Conservation (phyloP, 495 filamentous ascomycete genomes). For the Melanomma pulvis-pyrius region DNA sequence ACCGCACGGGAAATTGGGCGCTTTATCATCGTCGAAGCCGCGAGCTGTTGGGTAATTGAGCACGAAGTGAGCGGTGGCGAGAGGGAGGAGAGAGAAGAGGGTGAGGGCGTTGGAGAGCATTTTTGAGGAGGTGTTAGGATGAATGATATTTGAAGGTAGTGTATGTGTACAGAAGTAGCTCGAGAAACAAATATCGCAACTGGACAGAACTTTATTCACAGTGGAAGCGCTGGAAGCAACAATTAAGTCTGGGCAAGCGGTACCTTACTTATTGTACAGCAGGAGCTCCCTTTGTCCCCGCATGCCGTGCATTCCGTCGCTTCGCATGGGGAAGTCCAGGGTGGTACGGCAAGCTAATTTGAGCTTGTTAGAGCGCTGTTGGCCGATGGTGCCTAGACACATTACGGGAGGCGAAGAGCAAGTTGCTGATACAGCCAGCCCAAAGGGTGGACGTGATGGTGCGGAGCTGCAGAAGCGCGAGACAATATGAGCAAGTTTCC, state of each 20-base stretch:
- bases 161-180: background rate
- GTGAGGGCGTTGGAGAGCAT: constrained; percentile 32
- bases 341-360: constrained; percentile 13
- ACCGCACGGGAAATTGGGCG: constrained; percentile 61
- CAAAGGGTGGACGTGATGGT: background rate
- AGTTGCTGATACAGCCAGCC: background rate
- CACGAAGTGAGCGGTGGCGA: constrained; percentile 61
- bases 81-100: constrained; percentile 39
- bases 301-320: constrained; percentile 21
- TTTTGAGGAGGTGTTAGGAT: background rate
- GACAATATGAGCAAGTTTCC: constrained; percentile 32
- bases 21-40: constrained; percentile 56
- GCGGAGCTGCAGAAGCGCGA: constrained; percentile 3
- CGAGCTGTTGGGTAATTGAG: constrained; percentile 60
- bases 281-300: constrained; percentile 15
- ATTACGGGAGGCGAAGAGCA: background rate
- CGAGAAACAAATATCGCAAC: background rate
- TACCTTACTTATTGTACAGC: constrained; percentile 20
- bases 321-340: background rate
- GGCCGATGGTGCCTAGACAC: background rate
- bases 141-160: background rate
- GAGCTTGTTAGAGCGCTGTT: constrained; percentile 24
- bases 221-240: background rate
- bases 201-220: background rate
- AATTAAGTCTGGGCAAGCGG: constrained; percentile 2